A percentile compares a stretch with the other conserved stretches of the same genome.
Evolutionary conservation across 148 eudicot genomes (phyloP).

Genomic region (Persicaria maculosa): DNA sequence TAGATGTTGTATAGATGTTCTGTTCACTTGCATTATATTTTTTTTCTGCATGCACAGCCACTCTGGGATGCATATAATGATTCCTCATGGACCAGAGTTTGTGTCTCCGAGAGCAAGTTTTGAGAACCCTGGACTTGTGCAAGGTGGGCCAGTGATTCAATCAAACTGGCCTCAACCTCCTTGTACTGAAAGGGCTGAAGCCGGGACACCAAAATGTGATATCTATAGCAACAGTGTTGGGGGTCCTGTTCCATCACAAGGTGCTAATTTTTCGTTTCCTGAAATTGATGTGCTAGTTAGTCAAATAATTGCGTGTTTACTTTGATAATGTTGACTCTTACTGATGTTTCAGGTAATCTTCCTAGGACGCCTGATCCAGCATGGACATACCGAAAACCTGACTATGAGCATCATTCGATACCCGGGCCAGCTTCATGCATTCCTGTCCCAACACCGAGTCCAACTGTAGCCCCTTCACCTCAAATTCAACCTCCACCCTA

Average conservation of each 20-base stretch:
- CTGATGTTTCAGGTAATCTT: slow-evolving; percentile 27
- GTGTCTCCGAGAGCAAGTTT: slow-evolving; percentile 54
- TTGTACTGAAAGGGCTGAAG: slow-evolving; percentile 28
- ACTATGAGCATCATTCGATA: slow-evolving; percentile 33
- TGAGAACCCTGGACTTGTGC: slow-evolving; percentile 40
- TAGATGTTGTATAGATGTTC: not conserved
- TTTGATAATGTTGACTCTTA: slow-evolving; percentile 8
- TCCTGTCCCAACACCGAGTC: slow-evolving; percentile 42
- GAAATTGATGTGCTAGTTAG: not conserved
- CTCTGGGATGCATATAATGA: slow-evolving; percentile 30
- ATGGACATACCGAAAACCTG: slow-evolving; percentile 53
- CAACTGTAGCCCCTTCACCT: slow-evolving; percentile 39
- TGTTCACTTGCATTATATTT: slow-evolving; percentile 1
- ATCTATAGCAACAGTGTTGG: slow-evolving; percentile 18
- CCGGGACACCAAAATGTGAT: slow-evolving; percentile 25
- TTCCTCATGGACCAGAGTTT: slow-evolving; percentile 38
- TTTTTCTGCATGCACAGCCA: slow-evolving; percentile 25
- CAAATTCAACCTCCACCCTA: slow-evolving; percentile 22
- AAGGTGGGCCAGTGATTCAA: slow-evolving; percentile 38
- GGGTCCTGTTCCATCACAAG: slow-evolving; percentile 21
- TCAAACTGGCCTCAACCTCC: slow-evolving; percentile 33
- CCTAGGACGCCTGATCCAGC: slow-evolving; percentile 44
- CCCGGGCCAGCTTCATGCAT: slow-evolving; percentile 29
- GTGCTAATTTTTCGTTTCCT: slow-evolving; percentile 17
- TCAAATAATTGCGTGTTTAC: slow-evolving; percentile 13